phyloP scores from a whole-genome alignment of 805 yeast genomes.

The Lipomyces spencermartinsiae region DNA sequence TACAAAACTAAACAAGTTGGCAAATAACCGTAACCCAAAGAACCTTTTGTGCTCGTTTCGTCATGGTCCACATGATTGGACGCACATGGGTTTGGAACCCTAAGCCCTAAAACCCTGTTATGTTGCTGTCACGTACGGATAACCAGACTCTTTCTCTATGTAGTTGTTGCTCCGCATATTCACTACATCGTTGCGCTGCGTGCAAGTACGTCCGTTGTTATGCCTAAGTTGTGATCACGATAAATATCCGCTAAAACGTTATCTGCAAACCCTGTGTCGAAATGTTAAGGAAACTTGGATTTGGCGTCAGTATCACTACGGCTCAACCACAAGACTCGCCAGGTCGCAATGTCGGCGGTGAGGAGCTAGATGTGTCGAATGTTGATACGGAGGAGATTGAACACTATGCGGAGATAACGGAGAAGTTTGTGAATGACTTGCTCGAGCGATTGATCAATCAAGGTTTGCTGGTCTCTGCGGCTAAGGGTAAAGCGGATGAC shows the following conservation, averaged over 20 bases:
- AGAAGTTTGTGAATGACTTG: constrained; percentile 4
- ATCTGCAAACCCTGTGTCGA: neutral
- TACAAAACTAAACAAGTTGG: neutral
- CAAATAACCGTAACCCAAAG: neutral
- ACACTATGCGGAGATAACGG: neutral
- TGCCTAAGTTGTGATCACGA: neutral
- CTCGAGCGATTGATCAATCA: neutral
- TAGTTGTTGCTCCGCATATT: neutral
- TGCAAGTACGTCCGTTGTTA: neutral
- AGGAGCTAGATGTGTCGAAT: neutral
- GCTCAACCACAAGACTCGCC: neutral
- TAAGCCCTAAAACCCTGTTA: neutral
- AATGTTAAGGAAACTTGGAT: neutral
- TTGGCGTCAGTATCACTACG: neutral
- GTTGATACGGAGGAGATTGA: constrained; percentile 12
- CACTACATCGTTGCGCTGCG: neutral
- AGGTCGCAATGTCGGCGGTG: neutral
- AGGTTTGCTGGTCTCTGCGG: neutral
- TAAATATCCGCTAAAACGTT: neutral
- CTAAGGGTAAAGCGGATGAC: constrained; percentile 6
- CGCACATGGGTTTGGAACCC: neutral
- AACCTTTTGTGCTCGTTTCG: no score
- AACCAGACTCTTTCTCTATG: neutral
- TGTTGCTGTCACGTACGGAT: neutral
- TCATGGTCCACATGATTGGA: no score